Base-by-base conservation (phyloP, 768 basidiomycete species). In the Tylopilus subfusipes region DNA sequence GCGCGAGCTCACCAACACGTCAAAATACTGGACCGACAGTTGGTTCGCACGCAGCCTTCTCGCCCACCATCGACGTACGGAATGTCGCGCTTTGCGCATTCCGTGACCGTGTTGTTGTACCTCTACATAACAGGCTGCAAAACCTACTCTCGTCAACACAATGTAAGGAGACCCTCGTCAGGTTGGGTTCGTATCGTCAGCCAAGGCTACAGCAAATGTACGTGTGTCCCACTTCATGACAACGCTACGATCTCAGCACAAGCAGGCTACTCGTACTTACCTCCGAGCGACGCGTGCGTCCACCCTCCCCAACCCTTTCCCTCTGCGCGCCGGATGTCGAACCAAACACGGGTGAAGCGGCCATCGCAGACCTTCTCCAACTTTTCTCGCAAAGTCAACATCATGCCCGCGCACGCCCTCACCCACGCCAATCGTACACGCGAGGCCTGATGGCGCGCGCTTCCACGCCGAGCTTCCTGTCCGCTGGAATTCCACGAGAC, bases 171-270 rank as follows among this genome's bases (percentile, higher is more conserved):
- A 77, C 73, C 42, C 73, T 81, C 39, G 73, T 80, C 31, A 82
- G 85, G 50, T 75, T 77, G 3, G 69, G 77, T 13, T 76, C 79
- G 2, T 82, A 83, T 55, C 80, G 84, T 53, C 80, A 82, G 52
- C 86, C 89, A 18, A 80, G 88, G 22, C 68, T 93, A 21, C 89
- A 90, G 58, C 90, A 93, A 69, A 92, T 93, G 90, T 88, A 62
- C 46, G 81, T 61, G 7, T 29, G 8, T 40, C 44, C 9, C 22
- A n/a, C 62, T 14, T 40, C 30, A n/a, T 40, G 12, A 38, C 24
- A 34, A 25, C 5, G 49, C 25, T 43, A 27, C 29, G 5, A 44
- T 31, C 52, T 63, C 30, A 60, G 42, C 55, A 6, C 31, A 14
- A 31, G 9, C 50, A 89, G 86, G 86, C 73, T 90, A 19, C 84